A percentile compares a stretch with the other conserved stretches of the same genome.
Evolutionary conservation across 2,329 filamentous ascomycete genomes (phyloP).

Genomic region (Elsinoe batatas): DNA sequence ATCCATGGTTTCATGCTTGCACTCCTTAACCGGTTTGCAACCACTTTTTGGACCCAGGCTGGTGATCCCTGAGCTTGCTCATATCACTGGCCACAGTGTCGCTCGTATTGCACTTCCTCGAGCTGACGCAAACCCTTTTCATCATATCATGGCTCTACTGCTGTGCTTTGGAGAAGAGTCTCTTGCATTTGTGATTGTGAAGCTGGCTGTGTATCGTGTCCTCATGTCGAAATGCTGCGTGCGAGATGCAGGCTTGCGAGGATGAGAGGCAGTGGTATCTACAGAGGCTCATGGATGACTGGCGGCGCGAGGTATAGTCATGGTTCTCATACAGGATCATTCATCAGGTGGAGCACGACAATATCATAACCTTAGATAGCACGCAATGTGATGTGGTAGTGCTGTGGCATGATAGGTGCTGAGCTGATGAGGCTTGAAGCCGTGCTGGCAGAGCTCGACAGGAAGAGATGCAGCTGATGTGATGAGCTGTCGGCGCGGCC

Average conservation of each 20-base stretch:
- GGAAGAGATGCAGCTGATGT: not conserved
- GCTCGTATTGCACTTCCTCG: constrained; percentile 66
- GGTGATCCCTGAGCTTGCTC: constrained; percentile 62
- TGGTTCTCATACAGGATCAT: not conserved
- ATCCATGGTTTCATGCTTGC: not conserved
- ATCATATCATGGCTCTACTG: constrained; percentile 18
- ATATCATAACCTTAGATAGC: not conserved
- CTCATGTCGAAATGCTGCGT: not conserved
- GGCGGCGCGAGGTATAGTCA: not conserved
- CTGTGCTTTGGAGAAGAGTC: constrained; percentile 3
- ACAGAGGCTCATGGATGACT: not conserved
- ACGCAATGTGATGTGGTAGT: not conserved
- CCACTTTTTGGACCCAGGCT: constrained; percentile 51
- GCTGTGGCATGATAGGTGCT: not conserved
- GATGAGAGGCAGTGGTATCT: not conserved
- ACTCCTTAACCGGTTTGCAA: not conserved
- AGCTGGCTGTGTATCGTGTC: not conserved
- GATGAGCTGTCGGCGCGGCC: not conserved
- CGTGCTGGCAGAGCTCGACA: not conserved
- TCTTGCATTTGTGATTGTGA: not conserved
- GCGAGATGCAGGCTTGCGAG: not conserved
- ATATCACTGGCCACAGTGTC: constrained; percentile 58
- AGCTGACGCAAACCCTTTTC: constrained; percentile 53
- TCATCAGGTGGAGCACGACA: not conserved
- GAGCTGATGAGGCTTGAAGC: not conserved